These are phyloP conservation scores for Oleoguttula mirabilis DNA, from an alignment of 495 filamentous ascomycete genomes.

Conservation along the genomic window DNA sequence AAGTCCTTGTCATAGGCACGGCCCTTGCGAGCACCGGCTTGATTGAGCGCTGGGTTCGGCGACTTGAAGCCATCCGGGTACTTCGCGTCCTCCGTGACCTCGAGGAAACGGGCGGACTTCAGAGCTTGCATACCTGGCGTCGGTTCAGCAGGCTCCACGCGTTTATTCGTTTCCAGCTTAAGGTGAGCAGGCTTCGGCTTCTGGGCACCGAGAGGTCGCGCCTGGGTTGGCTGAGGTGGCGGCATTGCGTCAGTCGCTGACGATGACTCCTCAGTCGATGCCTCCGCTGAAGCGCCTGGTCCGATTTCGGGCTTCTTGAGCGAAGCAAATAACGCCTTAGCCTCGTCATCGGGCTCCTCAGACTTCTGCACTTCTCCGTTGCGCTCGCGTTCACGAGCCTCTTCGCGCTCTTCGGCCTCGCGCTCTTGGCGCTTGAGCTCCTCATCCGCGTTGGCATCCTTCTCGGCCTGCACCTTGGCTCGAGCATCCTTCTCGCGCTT, in stretches of 20 bases:
- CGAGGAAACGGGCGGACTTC: constrained; percentile 72
- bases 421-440: constrained; percentile 29
- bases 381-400: constrained; percentile 22
- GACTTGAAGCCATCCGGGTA: constrained; percentile 76
- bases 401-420: constrained; percentile 33
- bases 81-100: constrained; percentile 47
- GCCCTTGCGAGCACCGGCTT: constrained; percentile 65
- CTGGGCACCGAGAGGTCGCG: constrained; percentile 34
- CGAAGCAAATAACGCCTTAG: constrained; percentile 37
- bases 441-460: constrained; percentile 25
- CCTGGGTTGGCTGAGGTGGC: constrained; percentile 26
- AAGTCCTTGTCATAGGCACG: constrained; percentile 84
- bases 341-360: constrained; percentile 26
- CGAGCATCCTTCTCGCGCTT: constrained; percentile 26
- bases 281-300: constrained; percentile 31
- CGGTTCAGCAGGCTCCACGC: constrained; percentile 77
- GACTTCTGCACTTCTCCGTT: constrained; percentile 15
- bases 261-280: constrained; percentile 30
- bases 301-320: constrained; percentile 47
- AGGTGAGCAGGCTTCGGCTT: constrained; percentile 67
- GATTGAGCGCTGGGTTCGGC: constrained; percentile 82
- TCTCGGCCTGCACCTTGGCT: constrained; percentile 23
- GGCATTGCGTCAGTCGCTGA: constrained; percentile 25
- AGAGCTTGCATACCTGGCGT: constrained; percentile 86
- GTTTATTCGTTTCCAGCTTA: constrained; percentile 70